These are phyloP conservation scores for Neofusicoccum umdonicola DNA, from an alignment of 2,329 filamentous ascomycete genomes.

Conservation along the genomic window DNA sequence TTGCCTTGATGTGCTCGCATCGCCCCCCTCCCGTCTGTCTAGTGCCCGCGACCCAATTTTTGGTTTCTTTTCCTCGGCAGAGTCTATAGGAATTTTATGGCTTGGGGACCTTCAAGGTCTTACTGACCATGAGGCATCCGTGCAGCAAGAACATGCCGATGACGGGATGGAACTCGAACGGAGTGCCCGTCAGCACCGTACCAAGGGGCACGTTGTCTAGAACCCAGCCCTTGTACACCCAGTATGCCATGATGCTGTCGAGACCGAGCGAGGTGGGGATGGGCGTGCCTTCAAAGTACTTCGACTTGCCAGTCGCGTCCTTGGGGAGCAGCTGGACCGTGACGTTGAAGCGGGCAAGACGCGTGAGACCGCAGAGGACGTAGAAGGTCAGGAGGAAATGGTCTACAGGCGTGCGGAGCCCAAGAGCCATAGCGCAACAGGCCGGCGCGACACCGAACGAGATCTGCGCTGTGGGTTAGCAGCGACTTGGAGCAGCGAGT, in stretches of 20 bases:
- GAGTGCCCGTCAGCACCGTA: constrained; percentile 62
- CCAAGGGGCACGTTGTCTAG: constrained; percentile 77
- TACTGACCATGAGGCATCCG: constrained; percentile 92
- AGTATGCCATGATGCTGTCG: constrained; percentile 83
- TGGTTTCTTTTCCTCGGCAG: background rate
- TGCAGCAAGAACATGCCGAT: constrained; percentile 80
- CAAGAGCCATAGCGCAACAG: constrained; percentile 81
- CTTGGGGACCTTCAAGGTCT: constrained; percentile 93
- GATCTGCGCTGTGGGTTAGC: constrained; percentile 57
- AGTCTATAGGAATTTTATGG: constrained; percentile 41
- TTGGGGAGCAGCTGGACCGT: constrained; percentile 87
- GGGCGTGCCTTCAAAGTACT: constrained; percentile 95
- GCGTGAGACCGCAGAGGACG: constrained; percentile 89
- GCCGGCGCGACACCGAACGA: constrained; percentile 94
- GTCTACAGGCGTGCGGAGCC: constrained; percentile 79
- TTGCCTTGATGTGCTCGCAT: background rate
- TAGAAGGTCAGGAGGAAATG: constrained; percentile 82
- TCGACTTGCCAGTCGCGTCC: constrained; percentile 84
- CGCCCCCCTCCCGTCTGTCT: background rate
- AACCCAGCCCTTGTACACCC: constrained; percentile 78
- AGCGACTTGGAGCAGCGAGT: background rate
- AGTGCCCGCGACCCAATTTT: background rate
- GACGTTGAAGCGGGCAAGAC: constrained; percentile 96
- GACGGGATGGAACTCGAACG: constrained; percentile 80
- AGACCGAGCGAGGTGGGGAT: constrained; percentile 87